Evolutionary conservation across 257 asterid genomes (phyloP).

Genomic region (Rhazya stricta): DNA sequence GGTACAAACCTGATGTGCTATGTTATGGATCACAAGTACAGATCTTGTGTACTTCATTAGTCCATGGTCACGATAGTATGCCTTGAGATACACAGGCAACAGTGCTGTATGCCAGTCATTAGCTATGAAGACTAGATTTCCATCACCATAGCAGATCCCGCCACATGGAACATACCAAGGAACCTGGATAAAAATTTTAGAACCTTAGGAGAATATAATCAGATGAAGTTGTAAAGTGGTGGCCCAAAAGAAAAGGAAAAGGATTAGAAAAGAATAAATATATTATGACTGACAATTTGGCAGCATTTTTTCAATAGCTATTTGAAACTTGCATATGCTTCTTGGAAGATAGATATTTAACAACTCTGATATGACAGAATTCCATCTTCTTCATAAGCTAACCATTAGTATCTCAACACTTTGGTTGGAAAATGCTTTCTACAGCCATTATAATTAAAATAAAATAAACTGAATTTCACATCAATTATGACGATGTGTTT

Average conservation of each 20-base stretch:
- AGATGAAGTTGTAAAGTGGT: neutral
- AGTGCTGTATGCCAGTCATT: conserved; percentile 99
- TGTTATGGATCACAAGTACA: conserved; percentile 86
- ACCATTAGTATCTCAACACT: neutral
- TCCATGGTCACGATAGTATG: conserved; percentile 89
- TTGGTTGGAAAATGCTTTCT: neutral
- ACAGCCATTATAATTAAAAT: neutral
- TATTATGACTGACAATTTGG: neutral
- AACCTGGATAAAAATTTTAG: conserved; percentile 42
- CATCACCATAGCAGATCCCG: conserved; percentile 95
- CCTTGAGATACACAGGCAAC: conserved; percentile 90
- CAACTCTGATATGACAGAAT: neutral
- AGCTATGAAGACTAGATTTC: conserved; percentile 86
- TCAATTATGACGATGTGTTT: neutral
- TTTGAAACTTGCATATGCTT: neutral
- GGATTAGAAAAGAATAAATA: neutral
- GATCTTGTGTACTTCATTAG: conserved; percentile 81
- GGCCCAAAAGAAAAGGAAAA: neutral
- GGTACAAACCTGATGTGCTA: conserved; percentile 90
- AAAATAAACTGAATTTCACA: neutral
- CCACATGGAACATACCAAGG: conserved; percentile 99
- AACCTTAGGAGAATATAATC: conserved; percentile 1
- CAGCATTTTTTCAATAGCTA: neutral
- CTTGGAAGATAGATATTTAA: neutral
- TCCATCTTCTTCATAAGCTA: neutral